These are phyloP conservation scores for Glarea lozoyensis DNA, from an alignment of 495 filamentous ascomycete genomes.

Conservation along the genomic window DNA sequence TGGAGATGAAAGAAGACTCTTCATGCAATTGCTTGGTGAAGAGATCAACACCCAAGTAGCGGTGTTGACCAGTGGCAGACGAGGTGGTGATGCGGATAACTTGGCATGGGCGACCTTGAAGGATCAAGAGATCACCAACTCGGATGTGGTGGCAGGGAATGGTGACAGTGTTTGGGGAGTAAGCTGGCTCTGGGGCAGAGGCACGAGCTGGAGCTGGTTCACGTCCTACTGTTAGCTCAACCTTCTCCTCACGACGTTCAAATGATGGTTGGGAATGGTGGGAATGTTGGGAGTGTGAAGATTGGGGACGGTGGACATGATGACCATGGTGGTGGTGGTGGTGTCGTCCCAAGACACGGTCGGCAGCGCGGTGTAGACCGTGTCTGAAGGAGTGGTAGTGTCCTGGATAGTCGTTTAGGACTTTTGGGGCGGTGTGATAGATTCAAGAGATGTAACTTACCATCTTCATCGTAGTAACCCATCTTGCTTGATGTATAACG, in stretches of 20 bases:
- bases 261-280: no score
- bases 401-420: conserved; percentile 41
- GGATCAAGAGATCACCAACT: conserved; percentile 95
- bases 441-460: conserved; percentile 28
- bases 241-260: conserved; percentile 3
- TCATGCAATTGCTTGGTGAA: conserved; percentile 99
- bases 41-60: conserved; percentile 98
- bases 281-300: no score
- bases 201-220: conserved; percentile 18
- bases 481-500: conserved; percentile 52
- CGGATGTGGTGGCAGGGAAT: conserved; percentile 99
- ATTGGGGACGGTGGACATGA: conserved; percentile 42
- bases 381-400: conserved; percentile 91
- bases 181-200: conserved; percentile 13
- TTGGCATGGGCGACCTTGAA: conserved; percentile 98
- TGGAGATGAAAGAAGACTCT: conserved; percentile 95
- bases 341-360: conserved; percentile 52
- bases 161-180: conserved; percentile 77
- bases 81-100: conserved; percentile 99
- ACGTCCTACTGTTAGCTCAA: neutral
- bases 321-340: conserved; percentile 44
- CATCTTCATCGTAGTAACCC: conserved; percentile 98
- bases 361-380: conserved; percentile 74
- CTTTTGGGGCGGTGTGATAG: conserved; percentile 1
- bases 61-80: conserved; percentile 95